A percentile compares a stretch with the other conserved stretches of the same genome.
Conservation (phyloP, 768 basidiomycete genomes). For the Psilocybe sp. region DNA sequence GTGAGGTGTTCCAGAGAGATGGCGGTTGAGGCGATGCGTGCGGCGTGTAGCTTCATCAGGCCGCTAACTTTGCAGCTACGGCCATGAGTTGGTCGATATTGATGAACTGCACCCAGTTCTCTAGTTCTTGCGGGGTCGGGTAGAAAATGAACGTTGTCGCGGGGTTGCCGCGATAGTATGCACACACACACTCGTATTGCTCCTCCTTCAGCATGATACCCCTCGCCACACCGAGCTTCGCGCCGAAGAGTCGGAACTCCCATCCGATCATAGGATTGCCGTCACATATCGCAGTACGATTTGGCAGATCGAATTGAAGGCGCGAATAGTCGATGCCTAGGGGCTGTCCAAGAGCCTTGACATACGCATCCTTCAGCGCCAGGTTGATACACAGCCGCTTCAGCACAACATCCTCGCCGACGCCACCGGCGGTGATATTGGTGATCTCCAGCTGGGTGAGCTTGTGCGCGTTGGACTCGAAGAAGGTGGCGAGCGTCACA, state of each 20-base stretch:
- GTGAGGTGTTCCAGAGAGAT: not conserved
- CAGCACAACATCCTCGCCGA: slow-evolving; percentile 62
- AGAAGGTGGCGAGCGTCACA: slow-evolving; percentile 57
- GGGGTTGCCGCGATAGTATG: slow-evolving; percentile 68
- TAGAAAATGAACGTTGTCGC: slow-evolving; percentile 74
- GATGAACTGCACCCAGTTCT: slow-evolving; percentile 82
- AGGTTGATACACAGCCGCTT: slow-evolving; percentile 77
- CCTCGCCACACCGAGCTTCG: slow-evolving; percentile 67
- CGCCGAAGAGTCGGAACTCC: slow-evolving; percentile 83
- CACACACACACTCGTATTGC: slow-evolving; percentile 72
- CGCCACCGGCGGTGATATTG: slow-evolving; percentile 39
- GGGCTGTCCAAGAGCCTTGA: slow-evolving; percentile 81
- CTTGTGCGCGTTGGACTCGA: slow-evolving; percentile 74
- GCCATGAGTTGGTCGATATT: slow-evolving; percentile 80
- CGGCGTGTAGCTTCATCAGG: slow-evolving; percentile 16
- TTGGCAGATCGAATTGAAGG: slow-evolving; percentile 75
- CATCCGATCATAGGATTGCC: slow-evolving; percentile 70
- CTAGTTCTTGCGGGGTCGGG: slow-evolving; percentile 60
- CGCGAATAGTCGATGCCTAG: slow-evolving; percentile 79
- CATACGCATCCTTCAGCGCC: slow-evolving; percentile 78
- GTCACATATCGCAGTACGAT: slow-evolving; percentile 61
- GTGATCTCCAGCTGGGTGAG: slow-evolving; percentile 43
- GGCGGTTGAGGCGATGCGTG: slow-evolving; percentile 15
- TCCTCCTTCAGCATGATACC: slow-evolving; percentile 56
- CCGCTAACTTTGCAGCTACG: slow-evolving; percentile 71